Conservation (phyloP, 1,284 basidiomycete species). For the Tylopilus sp. region DNA sequence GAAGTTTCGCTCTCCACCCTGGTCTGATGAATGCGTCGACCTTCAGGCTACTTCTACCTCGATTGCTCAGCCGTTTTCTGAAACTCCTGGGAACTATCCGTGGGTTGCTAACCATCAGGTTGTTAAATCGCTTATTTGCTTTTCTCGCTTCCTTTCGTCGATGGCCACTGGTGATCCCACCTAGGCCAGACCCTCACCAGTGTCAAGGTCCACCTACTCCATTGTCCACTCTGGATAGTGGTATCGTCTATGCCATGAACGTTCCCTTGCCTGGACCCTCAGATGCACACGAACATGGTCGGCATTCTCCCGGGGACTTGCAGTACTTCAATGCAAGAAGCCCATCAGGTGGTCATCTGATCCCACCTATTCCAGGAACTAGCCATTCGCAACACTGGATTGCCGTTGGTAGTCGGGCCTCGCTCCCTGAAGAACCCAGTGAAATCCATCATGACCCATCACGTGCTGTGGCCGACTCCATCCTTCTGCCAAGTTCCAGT, state of each 20-base stretch:
- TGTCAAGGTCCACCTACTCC: background rate
- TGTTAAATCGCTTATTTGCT: constrained; percentile 9
- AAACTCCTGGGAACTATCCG: constrained; percentile 3
- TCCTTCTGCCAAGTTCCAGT: constrained; percentile 4
- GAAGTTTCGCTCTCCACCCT: background rate
- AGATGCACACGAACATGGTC: constrained; percentile 1
- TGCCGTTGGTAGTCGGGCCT: constrained; percentile 8
- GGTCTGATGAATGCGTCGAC: background rate
- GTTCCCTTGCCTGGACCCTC: constrained; percentile 6
- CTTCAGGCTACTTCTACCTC: constrained; percentile 1
- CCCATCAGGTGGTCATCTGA: constrained; percentile 27
- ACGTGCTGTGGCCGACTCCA: background rate
- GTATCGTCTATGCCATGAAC: constrained; percentile 18
- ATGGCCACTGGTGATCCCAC: background rate
- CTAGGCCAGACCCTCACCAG: background rate
- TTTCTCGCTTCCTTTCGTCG: constrained; percentile 9
- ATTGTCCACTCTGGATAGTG: background rate
- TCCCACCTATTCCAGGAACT: constrained; percentile 13
- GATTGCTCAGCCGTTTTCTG: constrained; percentile 11
- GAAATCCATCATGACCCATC: background rate
- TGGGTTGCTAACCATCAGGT: background rate
- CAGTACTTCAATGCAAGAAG: constrained; percentile 22
- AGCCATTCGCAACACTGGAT: constrained; percentile 9
- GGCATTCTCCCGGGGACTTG: constrained; percentile 16
- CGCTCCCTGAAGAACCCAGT: constrained; percentile 20